Percentiles rank a stretch among this genome's conserved stretches.
phyloP scores from a whole-genome alignment of 768 basidiomycete genomes.

The Suillus hirtellus region DNA sequence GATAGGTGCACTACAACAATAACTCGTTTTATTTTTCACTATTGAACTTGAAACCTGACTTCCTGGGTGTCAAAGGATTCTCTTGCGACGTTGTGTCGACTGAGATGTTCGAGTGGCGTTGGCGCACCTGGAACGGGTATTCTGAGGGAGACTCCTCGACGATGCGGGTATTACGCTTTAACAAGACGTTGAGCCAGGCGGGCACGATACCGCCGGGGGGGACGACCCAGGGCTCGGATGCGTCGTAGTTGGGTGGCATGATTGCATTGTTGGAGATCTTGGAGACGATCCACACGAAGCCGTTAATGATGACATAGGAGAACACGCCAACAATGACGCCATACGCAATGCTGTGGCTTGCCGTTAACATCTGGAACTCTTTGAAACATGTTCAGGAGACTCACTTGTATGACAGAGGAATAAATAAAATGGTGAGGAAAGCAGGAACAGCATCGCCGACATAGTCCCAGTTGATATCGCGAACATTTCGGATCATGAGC shows the following conservation, averaged over 20 bases:
- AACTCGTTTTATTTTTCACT: slow-evolving; percentile 26
- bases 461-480: slow-evolving; percentile 89
- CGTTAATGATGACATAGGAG: slow-evolving; percentile 74
- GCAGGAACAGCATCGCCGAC: slow-evolving; percentile 86
- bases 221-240: slow-evolving; percentile 67
- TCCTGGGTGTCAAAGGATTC: slow-evolving; percentile 22
- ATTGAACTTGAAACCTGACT: slow-evolving; percentile 22
- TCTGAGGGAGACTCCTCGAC: slow-evolving; percentile 19
- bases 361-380: slow-evolving; percentile 5
- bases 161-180: slow-evolving; percentile 14
- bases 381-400: slow-evolving; percentile 19
- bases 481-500: slow-evolving; percentile 84
- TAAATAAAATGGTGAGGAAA: slow-evolving; percentile 78
- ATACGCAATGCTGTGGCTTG: slow-evolving; percentile 69
- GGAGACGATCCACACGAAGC: slow-evolving; percentile 57
- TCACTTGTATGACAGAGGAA: slow-evolving; percentile 78
- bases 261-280: slow-evolving; percentile 60
- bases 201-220: slow-evolving; percentile 74
- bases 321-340: slow-evolving; percentile 81
- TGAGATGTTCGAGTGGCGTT: slow-evolving; percentile 33
- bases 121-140: slow-evolving; percentile 33
- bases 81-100: slow-evolving; percentile 34
- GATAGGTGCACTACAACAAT: not conserved
- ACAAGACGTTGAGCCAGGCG: slow-evolving; percentile 49
- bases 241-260: slow-evolving; percentile 61